phyloP scores from a whole-genome alignment of 2,329 filamentous ascomycete species.

The Aspergillus flavus region DNA sequence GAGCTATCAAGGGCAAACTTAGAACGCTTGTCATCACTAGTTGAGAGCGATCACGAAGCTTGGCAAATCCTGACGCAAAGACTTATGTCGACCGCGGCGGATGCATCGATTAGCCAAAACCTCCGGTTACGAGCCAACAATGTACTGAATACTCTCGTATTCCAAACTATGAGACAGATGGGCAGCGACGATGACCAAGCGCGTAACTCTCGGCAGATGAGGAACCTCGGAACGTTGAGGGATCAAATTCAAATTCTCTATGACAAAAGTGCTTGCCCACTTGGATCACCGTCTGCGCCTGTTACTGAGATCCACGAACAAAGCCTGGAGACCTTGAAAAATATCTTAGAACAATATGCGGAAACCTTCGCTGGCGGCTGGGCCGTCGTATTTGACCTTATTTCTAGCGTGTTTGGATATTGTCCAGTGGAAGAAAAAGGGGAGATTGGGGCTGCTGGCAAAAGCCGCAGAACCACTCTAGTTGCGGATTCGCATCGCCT shows the following conservation, averaged over 20 bases:
- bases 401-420: constrained; percentile 75
- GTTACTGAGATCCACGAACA: constrained; percentile 81
- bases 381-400: constrained; percentile 81
- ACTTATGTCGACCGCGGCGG: constrained; percentile 51
- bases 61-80: constrained; percentile 70
- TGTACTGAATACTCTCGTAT: constrained; percentile 55
- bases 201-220: constrained; percentile 68
- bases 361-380: constrained; percentile 82
- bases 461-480: constrained; percentile 24
- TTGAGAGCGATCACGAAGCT: constrained; percentile 66
- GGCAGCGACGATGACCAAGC: constrained; percentile 45
- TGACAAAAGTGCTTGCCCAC: constrained; percentile 53
- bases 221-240: constrained; percentile 68
- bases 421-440: constrained; percentile 37
- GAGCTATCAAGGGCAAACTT: constrained; percentile 75
- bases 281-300: constrained; percentile 62
- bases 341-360: constrained; percentile 82
- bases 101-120: constrained; percentile 39
- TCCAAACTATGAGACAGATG: constrained; percentile 46
- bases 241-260: constrained; percentile 64
- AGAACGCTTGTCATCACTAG: constrained; percentile 69
- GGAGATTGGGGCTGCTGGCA: constrained; percentile 13
- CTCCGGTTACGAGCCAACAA: constrained; percentile 60
- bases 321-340: constrained; percentile 77
- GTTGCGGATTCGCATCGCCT: constrained; percentile 65